A percentile compares a stretch with the other conserved stretches of the same genome.
phyloP scores from a whole-genome alignment of 140 eudicot genomes.

The Senecio squalidus region DNA sequence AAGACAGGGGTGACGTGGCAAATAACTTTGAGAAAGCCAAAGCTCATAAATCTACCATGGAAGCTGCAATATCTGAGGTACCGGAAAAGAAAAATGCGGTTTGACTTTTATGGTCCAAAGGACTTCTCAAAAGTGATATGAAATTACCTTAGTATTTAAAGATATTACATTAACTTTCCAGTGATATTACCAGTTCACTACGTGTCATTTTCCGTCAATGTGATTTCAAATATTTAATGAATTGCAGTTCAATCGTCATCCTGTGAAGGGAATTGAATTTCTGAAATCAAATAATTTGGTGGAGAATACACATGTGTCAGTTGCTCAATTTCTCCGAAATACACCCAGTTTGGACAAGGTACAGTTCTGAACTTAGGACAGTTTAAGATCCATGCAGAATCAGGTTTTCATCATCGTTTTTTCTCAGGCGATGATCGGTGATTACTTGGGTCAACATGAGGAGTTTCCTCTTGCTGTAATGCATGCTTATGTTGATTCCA shows the following conservation, averaged over 20 bases:
- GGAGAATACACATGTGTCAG: constrained; percentile 81
- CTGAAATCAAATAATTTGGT: constrained; percentile 73
- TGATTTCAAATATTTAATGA: neutral
- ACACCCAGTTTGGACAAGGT: constrained; percentile 93
- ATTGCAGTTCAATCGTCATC: constrained; percentile 86
- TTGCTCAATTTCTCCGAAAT: constrained; percentile 86
- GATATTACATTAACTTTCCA: constrained; percentile 1
- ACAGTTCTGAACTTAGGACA: neutral
- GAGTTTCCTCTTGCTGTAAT: constrained; percentile 96
- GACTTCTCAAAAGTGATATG: neutral
- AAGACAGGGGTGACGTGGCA: no score
- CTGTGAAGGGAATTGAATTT: constrained; percentile 79
- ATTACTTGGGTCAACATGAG: constrained; percentile 97
- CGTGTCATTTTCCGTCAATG: neutral
- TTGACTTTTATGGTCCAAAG: neutral
- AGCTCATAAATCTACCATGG: constrained; percentile 96
- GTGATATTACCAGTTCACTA: neutral
- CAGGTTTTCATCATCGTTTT: neutral
- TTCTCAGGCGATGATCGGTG: constrained; percentile 88
- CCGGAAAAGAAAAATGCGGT: neutral
- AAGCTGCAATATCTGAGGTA: constrained; percentile 94
- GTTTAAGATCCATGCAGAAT: constrained; percentile 1
- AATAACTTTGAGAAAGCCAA: constrained; percentile 95
- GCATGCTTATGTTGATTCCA: constrained; percentile 97
- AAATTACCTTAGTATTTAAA: neutral